Conservation (phyloP, 129 eudicot species). For the Artemisia tridentata region DNA sequence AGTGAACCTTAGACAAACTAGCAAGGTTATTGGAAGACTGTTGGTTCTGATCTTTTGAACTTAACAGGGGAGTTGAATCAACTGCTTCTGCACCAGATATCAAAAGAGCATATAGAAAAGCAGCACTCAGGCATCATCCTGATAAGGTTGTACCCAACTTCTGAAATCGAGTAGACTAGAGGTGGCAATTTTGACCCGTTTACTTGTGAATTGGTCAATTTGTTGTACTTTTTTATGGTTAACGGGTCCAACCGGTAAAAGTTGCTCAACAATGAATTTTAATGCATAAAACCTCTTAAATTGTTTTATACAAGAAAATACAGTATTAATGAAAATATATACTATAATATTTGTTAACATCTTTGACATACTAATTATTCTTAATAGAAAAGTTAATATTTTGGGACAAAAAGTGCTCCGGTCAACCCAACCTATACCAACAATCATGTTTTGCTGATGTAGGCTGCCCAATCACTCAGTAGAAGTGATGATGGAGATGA, state of each 20-base stretch:
- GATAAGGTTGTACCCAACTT: constrained; percentile 66
- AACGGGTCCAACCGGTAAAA: background rate
- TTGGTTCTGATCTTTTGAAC: constrained; percentile 12
- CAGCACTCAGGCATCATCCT: constrained; percentile 96
- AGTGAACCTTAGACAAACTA: background rate
- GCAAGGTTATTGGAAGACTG: background rate
- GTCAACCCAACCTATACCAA: background rate
- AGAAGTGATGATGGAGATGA: constrained; percentile 90
- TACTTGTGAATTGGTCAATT: constrained; percentile 4
- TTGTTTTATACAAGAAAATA: background rate
- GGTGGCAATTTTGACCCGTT: background rate
- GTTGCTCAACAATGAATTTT: background rate
- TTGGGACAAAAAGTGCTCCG: background rate
- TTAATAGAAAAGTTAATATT: background rate
- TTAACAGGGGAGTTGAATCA: constrained; percentile 73
- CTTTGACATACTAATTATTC: background rate
- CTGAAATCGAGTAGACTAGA: background rate
- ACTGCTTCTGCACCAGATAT: constrained; percentile 76
- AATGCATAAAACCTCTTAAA: background rate
- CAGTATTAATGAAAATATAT: background rate
- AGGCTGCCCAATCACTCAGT: constrained; percentile 82
- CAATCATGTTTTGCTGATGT: constrained; percentile 24
- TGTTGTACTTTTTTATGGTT: background rate
- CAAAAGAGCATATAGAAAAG: constrained; percentile 91
- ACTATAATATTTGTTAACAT: background rate